Evolutionary conservation across 176 grass and related monocot genomes (phyloP), one percentile per base, ranked within the genome.

Genomic region (Oryza brachyantha): DNA sequence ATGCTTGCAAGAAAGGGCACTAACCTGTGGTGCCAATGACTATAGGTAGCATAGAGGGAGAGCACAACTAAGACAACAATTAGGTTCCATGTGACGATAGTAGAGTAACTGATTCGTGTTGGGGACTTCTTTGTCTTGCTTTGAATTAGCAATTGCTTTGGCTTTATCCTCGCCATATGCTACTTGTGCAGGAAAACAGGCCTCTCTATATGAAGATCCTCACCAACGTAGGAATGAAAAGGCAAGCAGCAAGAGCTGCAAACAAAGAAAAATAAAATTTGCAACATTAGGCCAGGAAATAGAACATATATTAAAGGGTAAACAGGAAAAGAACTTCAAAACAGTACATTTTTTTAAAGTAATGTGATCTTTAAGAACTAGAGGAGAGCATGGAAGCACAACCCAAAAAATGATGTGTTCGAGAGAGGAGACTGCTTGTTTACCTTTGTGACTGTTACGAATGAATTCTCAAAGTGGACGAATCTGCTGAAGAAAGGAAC

Each of bases 161-260:
- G 91, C 64, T 93, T 93, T 82, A 93, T 90, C 69, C 91, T 90
- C 48, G 82, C 88, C 91, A 93, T 93, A 69, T 64, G 64, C 31
- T 36, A 50, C 40, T 75, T 13, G 65, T 54, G 25, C 24, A 61
- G 68, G 8, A 13, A 8, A 68, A 79, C 64, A 69, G 61, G n/a
- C n/a, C 13, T 17, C 61, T 71, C 5, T 12, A 13, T 42, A 27
- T 25, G 5, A 71, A 78, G 67, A 26, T 60, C 48, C 11, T 32
- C 35, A 37, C 22, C 42, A 52, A 59, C 21, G 27, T 67, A 74
- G 14, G 37, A 74, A 29, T 16, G 24, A 29, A 74, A 79, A 63
- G 3, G 62, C 17, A 67, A 39, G n/a, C n/a, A 10, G 7, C 4
- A 46, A 61, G 29, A 21, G 9, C 14, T 60, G 29, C 34, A 29